Conservation (phyloP, 2,329 filamentous ascomycete species). For the Calonectria pseudoreteaudii region DNA sequence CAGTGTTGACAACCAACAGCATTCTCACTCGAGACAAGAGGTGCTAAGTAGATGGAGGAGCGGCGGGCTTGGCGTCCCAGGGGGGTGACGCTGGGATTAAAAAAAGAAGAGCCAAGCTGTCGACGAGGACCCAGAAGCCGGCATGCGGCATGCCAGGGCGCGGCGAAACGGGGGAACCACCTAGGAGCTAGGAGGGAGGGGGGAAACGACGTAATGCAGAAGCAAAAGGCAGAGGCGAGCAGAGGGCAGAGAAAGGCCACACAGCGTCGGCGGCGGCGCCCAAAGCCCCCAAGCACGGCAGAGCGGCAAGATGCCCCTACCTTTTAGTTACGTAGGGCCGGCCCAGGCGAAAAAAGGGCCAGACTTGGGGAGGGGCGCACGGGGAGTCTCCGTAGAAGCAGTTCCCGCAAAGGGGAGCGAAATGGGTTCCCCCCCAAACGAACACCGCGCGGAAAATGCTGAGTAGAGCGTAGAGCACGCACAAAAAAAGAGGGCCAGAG, state of each 20-base stretch:
- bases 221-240: not conserved
- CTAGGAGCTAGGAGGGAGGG: not conserved
- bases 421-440: not conserved
- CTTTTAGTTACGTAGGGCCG: not conserved
- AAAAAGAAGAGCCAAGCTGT: constrained; percentile 8
- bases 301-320: constrained; percentile 14
- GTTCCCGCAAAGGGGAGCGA: not conserved
- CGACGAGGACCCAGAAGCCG: constrained; percentile 8
- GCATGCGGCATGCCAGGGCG: constrained; percentile 19
- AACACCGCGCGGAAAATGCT: not conserved
- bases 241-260: not conserved
- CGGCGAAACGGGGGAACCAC: not conserved
- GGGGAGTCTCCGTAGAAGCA: not conserved
- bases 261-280: not conserved
- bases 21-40: constrained; percentile 7
- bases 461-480: not conserved
- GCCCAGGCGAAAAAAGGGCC: constrained; percentile 4
- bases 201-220: constrained; percentile 13
- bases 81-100: constrained; percentile 13
- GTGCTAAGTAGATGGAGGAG: not conserved
- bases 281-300: constrained; percentile 15
- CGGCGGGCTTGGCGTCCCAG: constrained; percentile 18
- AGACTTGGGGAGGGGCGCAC: not conserved
- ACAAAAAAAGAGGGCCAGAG: constrained; percentile 19
- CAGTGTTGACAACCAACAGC: not conserved